Conservation (phyloP, 2,329 filamentous ascomycete genomes). For the Laburnicola sp. region DNA sequence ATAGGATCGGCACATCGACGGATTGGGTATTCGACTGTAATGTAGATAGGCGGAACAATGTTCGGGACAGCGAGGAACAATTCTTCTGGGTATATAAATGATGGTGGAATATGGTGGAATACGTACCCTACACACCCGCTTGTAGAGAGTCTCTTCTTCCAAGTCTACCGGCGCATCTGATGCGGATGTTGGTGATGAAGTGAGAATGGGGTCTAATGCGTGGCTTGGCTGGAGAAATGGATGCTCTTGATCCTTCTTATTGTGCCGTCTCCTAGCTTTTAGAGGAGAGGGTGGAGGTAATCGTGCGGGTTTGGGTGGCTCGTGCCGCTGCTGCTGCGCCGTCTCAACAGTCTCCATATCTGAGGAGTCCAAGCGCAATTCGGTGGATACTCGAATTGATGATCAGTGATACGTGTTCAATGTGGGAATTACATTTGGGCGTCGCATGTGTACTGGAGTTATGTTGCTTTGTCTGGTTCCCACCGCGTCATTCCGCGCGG, state of each 20-base stretch:
- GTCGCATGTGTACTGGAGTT: too few species aligned
- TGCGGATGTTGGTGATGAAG: slow-evolving; percentile 14
- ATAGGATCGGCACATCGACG: background rate
- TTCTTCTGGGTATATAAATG: too few species aligned
- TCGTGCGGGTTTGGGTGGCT: slow-evolving; percentile 5
- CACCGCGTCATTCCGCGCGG: too few species aligned
- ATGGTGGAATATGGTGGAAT: background rate
- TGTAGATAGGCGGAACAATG: too few species aligned
- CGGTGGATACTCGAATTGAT: too few species aligned
- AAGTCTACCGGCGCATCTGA: slow-evolving; percentile 5
- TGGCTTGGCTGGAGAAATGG: slow-evolving; percentile 24
- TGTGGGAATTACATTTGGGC: too few species aligned
- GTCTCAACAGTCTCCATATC: too few species aligned
- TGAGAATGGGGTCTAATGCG: slow-evolving; percentile 6
- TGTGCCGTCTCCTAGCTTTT: slow-evolving; percentile 8
- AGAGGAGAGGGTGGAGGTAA: slow-evolving; percentile 21
- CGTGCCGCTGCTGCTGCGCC: background rate
- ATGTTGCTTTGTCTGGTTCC: too few species aligned
- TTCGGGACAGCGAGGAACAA: background rate
- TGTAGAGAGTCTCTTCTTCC: slow-evolving; percentile 2
- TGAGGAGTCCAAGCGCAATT: too few species aligned
- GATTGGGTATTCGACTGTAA: too few species aligned
- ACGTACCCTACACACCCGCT: background rate
- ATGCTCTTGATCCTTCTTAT: slow-evolving; percentile 16
- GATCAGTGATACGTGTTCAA: too few species aligned